phyloP scores from a whole-genome alignment of 2,329 filamentous ascomycete genomes.

The Septoria petroselini region DNA sequence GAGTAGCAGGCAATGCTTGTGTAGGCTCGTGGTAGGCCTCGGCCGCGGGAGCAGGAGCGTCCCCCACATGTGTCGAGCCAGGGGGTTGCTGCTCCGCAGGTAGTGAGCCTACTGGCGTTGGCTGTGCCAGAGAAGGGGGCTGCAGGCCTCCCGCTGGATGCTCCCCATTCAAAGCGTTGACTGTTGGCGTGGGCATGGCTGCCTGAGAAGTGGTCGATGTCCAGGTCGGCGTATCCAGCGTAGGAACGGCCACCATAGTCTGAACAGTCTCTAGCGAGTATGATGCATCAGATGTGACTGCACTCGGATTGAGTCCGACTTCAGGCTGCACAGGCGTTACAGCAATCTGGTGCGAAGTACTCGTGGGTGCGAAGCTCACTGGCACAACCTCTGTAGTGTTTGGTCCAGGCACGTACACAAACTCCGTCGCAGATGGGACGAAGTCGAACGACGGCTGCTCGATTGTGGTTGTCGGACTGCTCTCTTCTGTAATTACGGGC shows the following conservation, averaged over 20 bases:
- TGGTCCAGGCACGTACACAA: not conserved
- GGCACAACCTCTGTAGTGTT: not conserved
- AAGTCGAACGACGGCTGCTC: slow-evolving; percentile 4
- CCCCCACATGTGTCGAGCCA: not conserved
- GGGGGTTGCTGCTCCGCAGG: not conserved
- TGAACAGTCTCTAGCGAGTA: not conserved
- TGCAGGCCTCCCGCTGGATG: not conserved
- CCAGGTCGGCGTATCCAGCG: not conserved
- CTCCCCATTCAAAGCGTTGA: not conserved
- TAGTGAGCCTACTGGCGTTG: not conserved
- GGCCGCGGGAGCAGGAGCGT: not conserved
- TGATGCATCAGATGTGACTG: no score
- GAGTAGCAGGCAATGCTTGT: not conserved
- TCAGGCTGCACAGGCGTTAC: not conserved
- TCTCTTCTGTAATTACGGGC: not conserved
- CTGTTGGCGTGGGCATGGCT: not conserved
- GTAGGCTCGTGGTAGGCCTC: not conserved
- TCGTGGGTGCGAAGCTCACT: not conserved
- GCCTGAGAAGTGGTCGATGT: not conserved
- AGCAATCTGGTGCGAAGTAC: not conserved
- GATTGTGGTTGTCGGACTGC: not conserved
- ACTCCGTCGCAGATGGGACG: not conserved
- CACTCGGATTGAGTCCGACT: no score
- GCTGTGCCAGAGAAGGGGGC: not conserved
- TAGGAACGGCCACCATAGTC: not conserved